Percentiles rank a stretch among this genome's conserved stretches.
Conservation (phyloP, 2,329 filamentous ascomycete genomes). For the Orbilia ellipsospora region DNA sequence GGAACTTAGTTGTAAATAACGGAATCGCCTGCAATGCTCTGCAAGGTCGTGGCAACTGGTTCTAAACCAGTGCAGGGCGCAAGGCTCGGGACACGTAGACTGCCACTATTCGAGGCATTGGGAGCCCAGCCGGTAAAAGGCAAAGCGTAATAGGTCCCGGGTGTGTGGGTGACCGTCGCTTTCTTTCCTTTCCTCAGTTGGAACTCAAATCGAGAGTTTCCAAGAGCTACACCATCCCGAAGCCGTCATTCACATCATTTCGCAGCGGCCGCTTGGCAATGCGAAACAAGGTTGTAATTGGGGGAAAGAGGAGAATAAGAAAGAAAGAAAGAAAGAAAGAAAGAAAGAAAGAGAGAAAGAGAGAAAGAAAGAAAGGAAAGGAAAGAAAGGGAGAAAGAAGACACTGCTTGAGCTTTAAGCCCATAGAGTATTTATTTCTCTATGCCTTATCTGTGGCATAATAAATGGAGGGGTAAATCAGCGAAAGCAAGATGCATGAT, state of each 20-base stretch:
- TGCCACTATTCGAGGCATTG: slow-evolving; percentile 39
- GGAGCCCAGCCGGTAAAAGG: slow-evolving; percentile 12
- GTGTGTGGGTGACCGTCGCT: not conserved
- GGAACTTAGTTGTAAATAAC: not conserved
- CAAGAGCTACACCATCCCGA: not conserved
- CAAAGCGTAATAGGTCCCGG: slow-evolving; percentile 4
- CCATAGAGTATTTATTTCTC: no score
- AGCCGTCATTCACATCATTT: not conserved
- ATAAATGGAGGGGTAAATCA: slow-evolving; percentile 11
- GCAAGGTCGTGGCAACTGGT: slow-evolving; percentile 44
- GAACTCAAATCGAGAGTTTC: not conserved
- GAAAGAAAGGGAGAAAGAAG: no score
- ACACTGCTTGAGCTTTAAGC: no score
- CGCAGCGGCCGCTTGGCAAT: slow-evolving; percentile 4
- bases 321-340: not conserved
- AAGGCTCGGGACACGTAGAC: slow-evolving; percentile 49
- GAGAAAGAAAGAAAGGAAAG: no score
- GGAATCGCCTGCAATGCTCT: slow-evolving; percentile 15
- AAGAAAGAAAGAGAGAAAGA: no score
- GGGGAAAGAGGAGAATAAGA: not conserved
- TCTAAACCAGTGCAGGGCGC: slow-evolving; percentile 13
- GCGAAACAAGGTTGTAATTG: not conserved
- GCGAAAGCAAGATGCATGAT: slow-evolving; percentile 37
- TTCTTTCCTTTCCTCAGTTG: no score
- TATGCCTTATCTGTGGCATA: no score